Base-by-base conservation (phyloP, 2,329 filamentous ascomycete genomes). In the Hirsutella rhossiliensis region DNA sequence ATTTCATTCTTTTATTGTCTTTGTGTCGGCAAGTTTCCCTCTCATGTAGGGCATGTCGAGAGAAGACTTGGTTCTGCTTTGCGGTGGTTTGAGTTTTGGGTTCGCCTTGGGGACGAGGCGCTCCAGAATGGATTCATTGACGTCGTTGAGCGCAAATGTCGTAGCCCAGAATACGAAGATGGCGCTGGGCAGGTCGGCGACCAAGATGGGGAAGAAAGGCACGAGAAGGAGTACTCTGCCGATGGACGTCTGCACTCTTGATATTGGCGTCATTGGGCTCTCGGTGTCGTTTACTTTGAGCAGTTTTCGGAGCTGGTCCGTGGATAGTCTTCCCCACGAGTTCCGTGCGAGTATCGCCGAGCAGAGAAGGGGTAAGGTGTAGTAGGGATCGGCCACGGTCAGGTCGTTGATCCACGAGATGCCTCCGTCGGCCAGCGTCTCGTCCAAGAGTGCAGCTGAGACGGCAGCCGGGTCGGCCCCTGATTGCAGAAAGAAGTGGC, bases 391-490 rank as follows among this genome's bases (percentile, higher is more conserved):
- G 29, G 69, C 59, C 28, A 55, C 67, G 7, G 68, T 70, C 20
- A 79, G 64, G 49, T 79, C 69, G 2, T 65, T 60, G 51, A 78
- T 76, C 74, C 75, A 78, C 15, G 78, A 60, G 36, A 63, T 66
- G 23, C 75, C 75, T 5, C 71, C 75, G 0, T 68, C 62, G 1
- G 62, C 53, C n/a, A 79, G 52, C 1, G 64, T 62, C 3, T 18
- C 15, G 17, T 37, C 34, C 5, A 18, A 13, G 4, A 15, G 18
- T 8, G 34, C 34, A 5, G 34, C 3, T 17, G n/a, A 17, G 17
- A n/a, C 18, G 13, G 34, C n/a, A 3, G 17, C 15, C 9, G 34
- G 5, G 9, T 18, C 34, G 17, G 34, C 9, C 11, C 17, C 34
- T 11, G 34, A 6, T 17, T 4, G 34, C 34, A 15, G 4, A 37